Evolutionary conservation across 495 filamentous ascomycete species (phyloP).

Genomic region (Daldinia vernicosa): DNA sequence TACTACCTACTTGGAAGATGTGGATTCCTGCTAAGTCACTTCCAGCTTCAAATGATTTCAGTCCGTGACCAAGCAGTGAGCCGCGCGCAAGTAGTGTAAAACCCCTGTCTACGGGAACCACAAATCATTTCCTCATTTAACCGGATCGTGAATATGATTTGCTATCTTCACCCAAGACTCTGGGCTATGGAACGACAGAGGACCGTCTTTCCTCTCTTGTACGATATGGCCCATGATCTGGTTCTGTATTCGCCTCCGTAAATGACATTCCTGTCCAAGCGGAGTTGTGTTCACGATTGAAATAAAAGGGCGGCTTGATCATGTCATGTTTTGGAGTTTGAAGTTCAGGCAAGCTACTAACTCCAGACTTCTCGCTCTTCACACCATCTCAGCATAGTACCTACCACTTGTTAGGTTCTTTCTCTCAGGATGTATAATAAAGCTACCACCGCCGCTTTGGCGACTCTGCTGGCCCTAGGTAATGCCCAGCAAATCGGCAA

Average conservation of each 20-base stretch:
- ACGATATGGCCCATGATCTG: constrained; percentile 5
- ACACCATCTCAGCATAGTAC: neutral
- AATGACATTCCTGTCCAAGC: neutral
- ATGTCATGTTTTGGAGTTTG: neutral
- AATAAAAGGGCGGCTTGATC: constrained; percentile 20
- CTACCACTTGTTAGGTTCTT: neutral
- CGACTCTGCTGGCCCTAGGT: constrained; percentile 27
- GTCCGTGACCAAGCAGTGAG: constrained; percentile 6
- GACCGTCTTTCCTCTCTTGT: constrained; percentile 23
- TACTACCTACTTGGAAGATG: neutral
- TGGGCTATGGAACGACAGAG: constrained; percentile 10
- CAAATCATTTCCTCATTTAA: constrained; percentile 25
- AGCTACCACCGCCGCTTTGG: constrained; percentile 13
- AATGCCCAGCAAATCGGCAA: constrained; percentile 53
- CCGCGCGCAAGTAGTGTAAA: neutral
- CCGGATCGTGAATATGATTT: constrained; percentile 29
- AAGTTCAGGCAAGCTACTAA: constrained; percentile 10
- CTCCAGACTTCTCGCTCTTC: constrained; percentile 5
- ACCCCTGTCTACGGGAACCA: neutral
- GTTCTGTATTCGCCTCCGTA: neutral
- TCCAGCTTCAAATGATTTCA: neutral
- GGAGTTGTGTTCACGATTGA: neutral
- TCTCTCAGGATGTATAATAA: constrained; percentile 23
- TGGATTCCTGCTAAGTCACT: constrained; percentile 1
- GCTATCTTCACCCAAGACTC: constrained; percentile 7